phyloP scores from a whole-genome alignment of 1,284 basidiomycete species.

The Sanguinoderma infundibulare region DNA sequence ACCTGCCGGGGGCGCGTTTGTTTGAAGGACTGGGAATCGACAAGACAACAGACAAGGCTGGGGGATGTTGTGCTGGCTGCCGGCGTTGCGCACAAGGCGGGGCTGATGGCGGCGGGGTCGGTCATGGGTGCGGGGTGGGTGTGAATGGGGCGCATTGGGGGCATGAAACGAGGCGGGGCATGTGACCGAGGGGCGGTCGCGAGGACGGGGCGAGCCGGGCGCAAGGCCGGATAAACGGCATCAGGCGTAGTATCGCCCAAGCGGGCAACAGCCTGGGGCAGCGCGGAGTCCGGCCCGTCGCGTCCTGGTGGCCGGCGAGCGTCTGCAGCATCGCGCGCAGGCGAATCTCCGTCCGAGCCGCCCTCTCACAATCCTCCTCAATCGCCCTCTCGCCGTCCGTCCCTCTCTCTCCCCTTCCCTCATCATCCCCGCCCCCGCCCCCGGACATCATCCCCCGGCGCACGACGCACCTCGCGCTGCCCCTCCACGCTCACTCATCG shows the following conservation, averaged over 20 bases:
- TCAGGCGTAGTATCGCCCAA: slow-evolving; percentile 16
- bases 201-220: slow-evolving; percentile 13
- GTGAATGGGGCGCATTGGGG: neutral
- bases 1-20: neutral
- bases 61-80: neutral
- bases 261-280: neutral
- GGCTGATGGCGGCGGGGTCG: neutral
- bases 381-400: slow-evolving; percentile 1
- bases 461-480: slow-evolving; percentile 1
- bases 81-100: neutral
- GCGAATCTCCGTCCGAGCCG: slow-evolving; percentile 7
- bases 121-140: slow-evolving; percentile 5
- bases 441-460: neutral
- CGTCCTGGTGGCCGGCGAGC: slow-evolving; percentile 3
- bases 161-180: slow-evolving; percentile 10
- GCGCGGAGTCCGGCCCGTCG: slow-evolving; percentile 20
- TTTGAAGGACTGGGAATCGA: neutral
- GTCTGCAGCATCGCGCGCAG: neutral
- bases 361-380: slow-evolving; percentile 1
- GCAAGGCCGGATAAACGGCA: slow-evolving; percentile 14
- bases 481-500: neutral
- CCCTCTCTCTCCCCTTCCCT: slow-evolving; percentile 7
- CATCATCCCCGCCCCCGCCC: slow-evolving; percentile 10
- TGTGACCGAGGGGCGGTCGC: slow-evolving; percentile 13
- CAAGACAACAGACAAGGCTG: slow-evolving; percentile 2